Evolutionary conservation across 345 rosid genomes (phyloP), one percentile per base, ranked within the genome.

Genomic region (Noccaea bulbosa): DNA sequence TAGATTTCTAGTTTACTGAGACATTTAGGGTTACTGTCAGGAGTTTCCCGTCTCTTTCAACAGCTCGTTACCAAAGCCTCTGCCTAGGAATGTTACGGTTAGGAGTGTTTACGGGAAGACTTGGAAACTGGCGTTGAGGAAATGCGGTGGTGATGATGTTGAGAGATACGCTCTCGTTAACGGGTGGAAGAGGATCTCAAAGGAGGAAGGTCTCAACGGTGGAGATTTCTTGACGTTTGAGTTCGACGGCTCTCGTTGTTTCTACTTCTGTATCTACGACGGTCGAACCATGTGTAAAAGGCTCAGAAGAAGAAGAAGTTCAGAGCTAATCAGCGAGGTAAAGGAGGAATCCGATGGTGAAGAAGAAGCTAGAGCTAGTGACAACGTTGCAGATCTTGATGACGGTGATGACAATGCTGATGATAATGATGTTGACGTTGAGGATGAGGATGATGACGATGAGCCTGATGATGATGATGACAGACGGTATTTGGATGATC

Each of bases 221-320:
- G 75, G 76, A 44, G 62, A 72, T 47, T 27, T 72, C 4, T 38
- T 72, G 63, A 51, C 22, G 30, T 72, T 72, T 1, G 56, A 62
- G 6, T 53, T 62, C 12, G 70, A 72, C 35, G 76, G 76, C 3
- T 72, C 32, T 24, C 2, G 54, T 10, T 8, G 22, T 8, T 72
- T 72, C 12, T 44, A 62, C 12, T 62, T 72, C 47, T 72, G 63
- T 53, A 45, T 72, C 14, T 72, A 62, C 5, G 63, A 67, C 4
- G 5, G n/a, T 16, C 35, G 1, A 12, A 40, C 32, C 27, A 72
- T 51, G 15, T 62, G 69, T 53, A 72, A 72, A 62, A 53, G 16
- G 46, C 63, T 63, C 44, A 35, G 40, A 6, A 32, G 40, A 6
- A 32, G 30, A 39, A 40, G 12, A 52, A 43, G 43, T 48, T 48